Base-by-base conservation (phyloP, 23 red algal genomes). In the Pyropia yezoensis region DNA sequence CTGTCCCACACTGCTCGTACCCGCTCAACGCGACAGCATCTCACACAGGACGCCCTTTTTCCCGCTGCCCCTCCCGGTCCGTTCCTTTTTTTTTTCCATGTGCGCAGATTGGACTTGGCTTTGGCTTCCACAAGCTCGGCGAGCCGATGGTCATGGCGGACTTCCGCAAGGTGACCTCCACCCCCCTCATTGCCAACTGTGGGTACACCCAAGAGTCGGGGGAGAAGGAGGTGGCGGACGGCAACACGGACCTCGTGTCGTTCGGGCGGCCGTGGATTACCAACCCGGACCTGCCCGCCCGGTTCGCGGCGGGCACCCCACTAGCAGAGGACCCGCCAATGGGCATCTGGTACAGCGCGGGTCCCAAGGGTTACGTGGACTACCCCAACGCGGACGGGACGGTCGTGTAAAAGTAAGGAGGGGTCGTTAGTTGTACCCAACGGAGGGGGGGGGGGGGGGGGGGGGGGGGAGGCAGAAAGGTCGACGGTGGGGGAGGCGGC, bases 261-360 rank as follows among this genome's bases (percentile, higher is more conserved):
- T 83, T 71, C 57, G 88, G 88, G 21, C 66, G 88, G 27, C 80
- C 67, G 28, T 78, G 51, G 33, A 75, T 91, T 57, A 63, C 66
- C 39, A 91, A 83, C 33, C 88, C 88, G 3, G 88, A 91, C 51
- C 65, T 83, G 61, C 77, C 80, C 14, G 68, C 71, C 20, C 65
- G 78, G 18, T 77, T 90, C 19, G 18, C 34, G 24, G 16, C 27
- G 24, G 75, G 63, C 23, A 24, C 50, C 33, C 33, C 73, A 33
- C 62, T 80, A 18, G 59, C 54, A 51, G 62, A 54, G 16, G 32
- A 67, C 25, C 59, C 66, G 12, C 51, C 39, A 9, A 30, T 60
- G 28, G 29, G 59, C 15, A 71, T 59, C 13, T 90, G 61, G 15
- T 90, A 90, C 60, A 66, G 76, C 19, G 59, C 64, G 14, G 39